Percentiles rank a stretch among this genome's conserved stretches.
These are phyloP conservation scores for Eucalyptus pauciflora DNA, from an alignment of 345 rosid species.

Conservation along the genomic window DNA sequence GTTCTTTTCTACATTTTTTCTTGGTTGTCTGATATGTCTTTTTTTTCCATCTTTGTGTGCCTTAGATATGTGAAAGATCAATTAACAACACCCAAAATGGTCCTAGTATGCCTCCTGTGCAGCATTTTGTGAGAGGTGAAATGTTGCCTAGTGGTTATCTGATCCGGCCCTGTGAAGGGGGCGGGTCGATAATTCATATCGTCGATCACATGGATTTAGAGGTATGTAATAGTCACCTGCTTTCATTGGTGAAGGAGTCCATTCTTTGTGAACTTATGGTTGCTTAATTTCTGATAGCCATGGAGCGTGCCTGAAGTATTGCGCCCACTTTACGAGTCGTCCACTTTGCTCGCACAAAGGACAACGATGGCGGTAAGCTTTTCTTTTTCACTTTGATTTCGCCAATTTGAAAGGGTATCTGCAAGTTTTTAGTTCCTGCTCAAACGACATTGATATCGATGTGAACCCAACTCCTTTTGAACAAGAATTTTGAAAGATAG, in stretches of 20 bases:
- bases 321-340: slow-evolving; percentile 93
- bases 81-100: slow-evolving; percentile 92
- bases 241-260: not conserved
- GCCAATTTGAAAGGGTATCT: not conserved
- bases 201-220: slow-evolving; percentile 94
- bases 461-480: not conserved
- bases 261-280: not conserved
- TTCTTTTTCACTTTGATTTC: not conserved
- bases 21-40: not conserved
- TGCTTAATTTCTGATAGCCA: slow-evolving; percentile 31
- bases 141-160: slow-evolving; percentile 88
- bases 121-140: slow-evolving; percentile 89
- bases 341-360: slow-evolving; percentile 87
- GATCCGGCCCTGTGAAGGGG: slow-evolving; percentile 97
- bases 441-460: not conserved
- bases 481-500: not conserved
- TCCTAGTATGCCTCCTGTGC: slow-evolving; percentile 91
- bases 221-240: slow-evolving; percentile 26
- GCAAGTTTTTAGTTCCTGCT: not conserved
- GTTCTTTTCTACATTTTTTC: not conserved
- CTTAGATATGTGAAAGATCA: slow-evolving; percentile 81
- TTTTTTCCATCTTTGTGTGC: not conserved
- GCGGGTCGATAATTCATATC: slow-evolving; percentile 90
- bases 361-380: slow-evolving; percentile 85
- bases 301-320: slow-evolving; percentile 98